A percentile compares a stretch with the other conserved stretches of the same genome.
These are phyloP conservation scores for Nothophaeocryptopus gaeumannii DNA, from an alignment of 2,329 filamentous ascomycete species.

Conservation along the genomic window DNA sequence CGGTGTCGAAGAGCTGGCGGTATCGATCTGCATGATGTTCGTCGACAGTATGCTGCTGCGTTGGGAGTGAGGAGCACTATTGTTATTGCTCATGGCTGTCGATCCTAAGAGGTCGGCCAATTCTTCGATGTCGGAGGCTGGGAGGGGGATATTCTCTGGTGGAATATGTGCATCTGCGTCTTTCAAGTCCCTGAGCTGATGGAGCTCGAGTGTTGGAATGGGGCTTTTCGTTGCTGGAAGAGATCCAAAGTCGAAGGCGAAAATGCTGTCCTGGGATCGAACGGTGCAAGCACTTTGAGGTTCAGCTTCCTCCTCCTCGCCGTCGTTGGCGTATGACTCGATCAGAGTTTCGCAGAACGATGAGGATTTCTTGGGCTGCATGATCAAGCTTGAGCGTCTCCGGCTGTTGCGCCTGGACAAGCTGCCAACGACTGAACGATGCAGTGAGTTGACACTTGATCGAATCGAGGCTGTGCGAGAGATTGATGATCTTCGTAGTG, in stretches of 20 bases:
- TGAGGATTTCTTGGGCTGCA: slow-evolving; percentile 23
- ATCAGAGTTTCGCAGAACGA: slow-evolving; percentile 41
- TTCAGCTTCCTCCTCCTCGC: neutral
- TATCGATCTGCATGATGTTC: slow-evolving; percentile 1
- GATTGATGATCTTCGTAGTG: slow-evolving; percentile 21
- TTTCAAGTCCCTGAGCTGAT: slow-evolving; percentile 10
- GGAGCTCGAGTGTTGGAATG: slow-evolving; percentile 19
- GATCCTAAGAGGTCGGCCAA: too few relatives aligned
- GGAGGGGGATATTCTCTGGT: too few relatives aligned
- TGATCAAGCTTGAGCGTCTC: slow-evolving; percentile 6
- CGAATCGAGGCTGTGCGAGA: slow-evolving; percentile 38
- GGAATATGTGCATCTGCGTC: slow-evolving; percentile 2
- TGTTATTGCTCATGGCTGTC: too few relatives aligned
- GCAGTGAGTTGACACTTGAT: slow-evolving; percentile 33
- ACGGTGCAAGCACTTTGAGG: neutral
- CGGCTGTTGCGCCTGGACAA: slow-evolving; percentile 24
- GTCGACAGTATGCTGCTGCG: neutral
- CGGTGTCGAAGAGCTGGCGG: neutral
- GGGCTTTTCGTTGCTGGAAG: neutral
- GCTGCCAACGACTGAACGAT: slow-evolving; percentile 31
- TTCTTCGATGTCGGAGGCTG: too few relatives aligned
- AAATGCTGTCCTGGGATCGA: slow-evolving; percentile 2
- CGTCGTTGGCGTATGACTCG: slow-evolving; percentile 40
- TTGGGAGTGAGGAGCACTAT: too few relatives aligned
- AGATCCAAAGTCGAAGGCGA: neutral